Base-by-base conservation (phyloP, 108 stramenopile genomes). In the Fistulifera solaris region DNA sequence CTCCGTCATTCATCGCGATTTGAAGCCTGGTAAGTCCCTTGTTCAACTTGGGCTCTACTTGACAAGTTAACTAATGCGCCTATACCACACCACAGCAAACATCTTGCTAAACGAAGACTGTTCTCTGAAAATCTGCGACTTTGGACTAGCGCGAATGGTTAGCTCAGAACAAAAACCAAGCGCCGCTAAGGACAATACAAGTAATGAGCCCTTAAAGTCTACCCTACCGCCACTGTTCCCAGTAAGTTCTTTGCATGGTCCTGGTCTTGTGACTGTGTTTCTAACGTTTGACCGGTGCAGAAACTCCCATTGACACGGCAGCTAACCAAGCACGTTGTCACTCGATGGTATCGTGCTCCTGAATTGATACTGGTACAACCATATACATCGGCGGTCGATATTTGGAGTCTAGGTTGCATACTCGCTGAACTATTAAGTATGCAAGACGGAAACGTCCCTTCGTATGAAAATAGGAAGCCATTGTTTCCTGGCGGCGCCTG, bases 341-440 rank as follows among this genome's bases (percentile, higher is more conserved):
- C 97, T 22, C 71, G 99, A 13, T 99, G 99, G 99, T 99, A 99
- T 70, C 72, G 99, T 25, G 96, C 98, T 19, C 99, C 99, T 10
- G 99, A 99, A 65, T 68, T 98, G 24, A 96, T 97, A 45, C 65
- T 99, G 27, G 80, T 94, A 52, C 91, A 96, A 62, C 92, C 94
- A 0, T 99, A 99, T 73, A 81, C 89, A 27, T 82, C 84, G 10
- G 94, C 95, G 1, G 98, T 99, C 42, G 98, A 99, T 62, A 85
- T 96, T 52, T 97, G 96, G 98, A 93, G 85, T 62, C 39, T 94
- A 22, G 92, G 92, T n/a, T 94, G 92, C 55, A 94, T 94, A 51
- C 69, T 94, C 39, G 92, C 78, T 21, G 92, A 94, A 58, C 70
- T 94, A 21, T 49, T 94, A 39, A 86, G 86, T 48, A 94, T 94